Base-by-base conservation (phyloP, 495 filamentous ascomycete genomes). In the Hypoxylon lenormandii region DNA sequence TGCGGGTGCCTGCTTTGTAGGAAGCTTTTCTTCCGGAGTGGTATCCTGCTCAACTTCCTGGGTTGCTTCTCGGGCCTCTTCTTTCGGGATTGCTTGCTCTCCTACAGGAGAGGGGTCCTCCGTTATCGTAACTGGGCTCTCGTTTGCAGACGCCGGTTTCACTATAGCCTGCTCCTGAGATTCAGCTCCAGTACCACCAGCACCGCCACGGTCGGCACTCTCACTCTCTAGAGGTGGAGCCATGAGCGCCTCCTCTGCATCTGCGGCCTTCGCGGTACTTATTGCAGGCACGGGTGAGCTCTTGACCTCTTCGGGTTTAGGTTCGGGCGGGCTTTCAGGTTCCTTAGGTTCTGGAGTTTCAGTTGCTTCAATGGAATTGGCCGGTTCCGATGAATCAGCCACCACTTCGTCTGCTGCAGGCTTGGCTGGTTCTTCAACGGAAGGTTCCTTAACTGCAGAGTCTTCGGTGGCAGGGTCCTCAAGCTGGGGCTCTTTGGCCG, bases 41-140 rank as follows among this genome's bases (percentile, higher is more conserved):
- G 30, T 7, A 46, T 58, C 54, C 36, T 59, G 48, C 15, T 26
- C 46, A 12, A 55, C 33, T 12, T 45, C 47, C 18, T 15, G 42
- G 2, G 36, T 43, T 10, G 57, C 60, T 18, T 73, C 65, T 26
- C 28, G 47, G 5, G 23, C 18, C 22, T 43, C 36, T 42, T 53
- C 62, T 26, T 43, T 28, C 15, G 58, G 33, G 7, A 36, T 1
- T 38, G 48, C 13, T 18, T 60, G 40, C 7, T 50, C 58, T 63
- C 45, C 4, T 45, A 21, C 11, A 16, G 30, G 15, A 37, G 8
- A 40, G 5, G 28, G 43, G 30, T 43, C 63, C 16, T 30, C 47
- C 3, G 57, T 33, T 33, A 6, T 42, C 4, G n/a, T 3, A 4
- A 26, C 21, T 13, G 12, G 0, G 12, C 56, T 28, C 42, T 63